Conservation (phyloP, 208 protist genomes). For the Trypanosoma cruzi region DNA sequence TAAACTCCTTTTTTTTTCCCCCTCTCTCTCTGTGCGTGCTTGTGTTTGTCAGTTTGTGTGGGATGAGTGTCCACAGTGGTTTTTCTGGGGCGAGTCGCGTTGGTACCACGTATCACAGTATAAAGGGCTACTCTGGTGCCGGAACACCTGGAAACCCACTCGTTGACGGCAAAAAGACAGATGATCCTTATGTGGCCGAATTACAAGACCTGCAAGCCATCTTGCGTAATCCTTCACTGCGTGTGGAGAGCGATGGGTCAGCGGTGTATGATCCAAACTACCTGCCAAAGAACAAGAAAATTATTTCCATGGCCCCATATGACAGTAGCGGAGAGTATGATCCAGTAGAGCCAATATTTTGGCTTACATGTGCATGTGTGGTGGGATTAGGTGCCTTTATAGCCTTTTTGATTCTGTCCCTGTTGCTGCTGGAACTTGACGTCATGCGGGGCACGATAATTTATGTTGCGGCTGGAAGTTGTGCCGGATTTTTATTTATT, state of each 20-base stretch:
- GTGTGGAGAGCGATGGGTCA: conserved; percentile 11
- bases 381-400: conserved; percentile 16
- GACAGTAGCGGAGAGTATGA: conserved; percentile 4
- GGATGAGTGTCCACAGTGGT: neutral
- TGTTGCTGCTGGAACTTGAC: neutral
- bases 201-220: neutral
- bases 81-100: neutral
- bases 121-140: conserved; percentile 7
- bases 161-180: neutral
- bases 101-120: conserved; percentile 9
- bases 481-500: conserved; percentile 16
- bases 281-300: conserved; percentile 17
- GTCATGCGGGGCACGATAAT: neutral
- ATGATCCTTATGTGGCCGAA: conserved; percentile 6
- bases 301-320: conserved; percentile 22
- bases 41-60: neutral
- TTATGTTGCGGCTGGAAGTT: conserved; percentile 15
- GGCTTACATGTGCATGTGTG: conserved; percentile 13
- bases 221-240: conserved; percentile 13
- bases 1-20: no score
- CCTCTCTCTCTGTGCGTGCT: neutral
- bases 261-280: conserved; percentile 22
- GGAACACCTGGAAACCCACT: neutral
- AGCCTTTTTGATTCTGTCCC: conserved; percentile 8
- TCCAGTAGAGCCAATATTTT: conserved; percentile 15